Base-by-base conservation (phyloP, 129 eudicot species). In the Apium graveolens region DNA sequence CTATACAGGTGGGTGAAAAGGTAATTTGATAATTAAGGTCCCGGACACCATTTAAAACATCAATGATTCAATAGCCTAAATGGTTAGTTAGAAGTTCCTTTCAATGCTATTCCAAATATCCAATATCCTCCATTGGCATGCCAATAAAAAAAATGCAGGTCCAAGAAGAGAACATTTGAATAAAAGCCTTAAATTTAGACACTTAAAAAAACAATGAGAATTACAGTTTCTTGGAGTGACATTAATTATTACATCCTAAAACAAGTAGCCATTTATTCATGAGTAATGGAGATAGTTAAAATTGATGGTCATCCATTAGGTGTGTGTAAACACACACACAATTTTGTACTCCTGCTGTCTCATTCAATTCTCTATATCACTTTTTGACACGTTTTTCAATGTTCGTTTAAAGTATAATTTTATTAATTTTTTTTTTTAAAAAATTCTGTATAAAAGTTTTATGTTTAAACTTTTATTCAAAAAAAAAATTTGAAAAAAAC, bases 271-370 rank as follows among this genome's bases (percentile, higher is more conserved):
- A n/a, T n/a, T n/a, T n/a, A n/a, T n/a, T n/a, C n/a, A n/a, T n/a
- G n/a, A n/a, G n/a, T n/a, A 57, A 65, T 65, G 35, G 71, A 65
- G 21, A 65, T 13, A 5, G 72, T 66, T 53, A 38, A 32, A 26
- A 39, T 71, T 86, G 79, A 82, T 80, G 86, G 85, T 77, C 75
- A 71, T 76, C 48, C 79, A 77, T 69, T 57, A 48, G 71, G 41
- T 66, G 39, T n/a, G 68, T n/a, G 34, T n/a, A 24, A 24, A 55
- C 7, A 55, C 29, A 55, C 65, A 55, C 65, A 55, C 29, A n/a
- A n/a, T n/a, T n/a, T n/a, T n/a, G n/a, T n/a, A n/a, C n/a, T n/a
- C n/a, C n/a, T n/a, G n/a, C n/a, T n/a, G n/a, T n/a, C n/a, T n/a
- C n/a, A n/a, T n/a, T n/a, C n/a, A n/a, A n/a, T n/a, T n/a, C n/a